Evolutionary conservation across 148 eudicot genomes (phyloP), one percentile per base, ranked within the genome.

Genomic region (Camellia japonica): DNA sequence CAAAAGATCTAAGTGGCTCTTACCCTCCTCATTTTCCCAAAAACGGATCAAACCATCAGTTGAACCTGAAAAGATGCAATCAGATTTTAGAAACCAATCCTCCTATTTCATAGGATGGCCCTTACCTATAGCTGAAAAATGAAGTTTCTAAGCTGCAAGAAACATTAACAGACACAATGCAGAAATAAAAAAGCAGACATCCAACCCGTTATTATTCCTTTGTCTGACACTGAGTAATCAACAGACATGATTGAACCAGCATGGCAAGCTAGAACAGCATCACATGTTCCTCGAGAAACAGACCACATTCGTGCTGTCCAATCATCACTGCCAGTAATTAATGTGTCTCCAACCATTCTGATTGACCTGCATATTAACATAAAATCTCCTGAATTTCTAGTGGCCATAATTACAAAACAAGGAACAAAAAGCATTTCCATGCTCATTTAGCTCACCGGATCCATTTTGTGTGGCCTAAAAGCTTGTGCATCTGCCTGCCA

Each of bases 301-400:
- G 99, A 96, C 99, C 99, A 96, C 85, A 96, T 71, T 66, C 99
- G 89, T 54, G 97, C 99, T 2, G 99, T 96, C 99, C 99, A 96
- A 84, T 96, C 99, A 87, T 96, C 99, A 70, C 98, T 91, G 49
- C 99, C 99, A 3, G 95, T 92, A 74, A 96, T 82, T 71, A 96
- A 72, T 23, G 92, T 90, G 84, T 96, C 99, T 61, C 97, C 99
- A 7, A 90, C 98, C 97, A 96, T 90, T 90, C 98, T 87, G 68
- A 96, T 89, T 70, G 98, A 93, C 83, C 97, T 87, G 80, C 80
- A 76, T 23, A 74, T 60, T 75, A 55, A 79, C 55, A 61, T 42
- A 64, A 61, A 74, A 77, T 44, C 51, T 65, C n/a, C 6, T 23
- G 66, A 77, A 16, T 69, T 54, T 38, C 42, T 12, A 38, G 71